A percentile compares a stretch with the other conserved stretches of the same genome.
These are phyloP conservation scores for Fusarium sp. DNA, from an alignment of 2,329 filamentous ascomycete genomes.

Conservation along the genomic window DNA sequence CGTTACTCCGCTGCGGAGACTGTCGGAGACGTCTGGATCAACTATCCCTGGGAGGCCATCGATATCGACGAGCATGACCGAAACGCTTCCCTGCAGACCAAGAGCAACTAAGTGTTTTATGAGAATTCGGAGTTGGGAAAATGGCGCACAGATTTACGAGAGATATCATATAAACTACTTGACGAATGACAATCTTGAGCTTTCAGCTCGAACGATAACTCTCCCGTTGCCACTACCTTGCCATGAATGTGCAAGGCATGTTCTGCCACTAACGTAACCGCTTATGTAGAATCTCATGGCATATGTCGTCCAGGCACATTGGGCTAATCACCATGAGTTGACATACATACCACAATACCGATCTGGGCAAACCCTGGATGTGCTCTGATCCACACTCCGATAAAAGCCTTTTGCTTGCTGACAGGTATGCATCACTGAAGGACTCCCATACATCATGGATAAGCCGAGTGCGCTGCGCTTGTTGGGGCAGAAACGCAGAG, in stretches of 20 bases:
- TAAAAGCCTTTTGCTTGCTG: not conserved
- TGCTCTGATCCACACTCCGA: not conserved
- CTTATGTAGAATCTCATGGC: too few species aligned
- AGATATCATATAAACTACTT: conserved; percentile 26
- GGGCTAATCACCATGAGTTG: not conserved
- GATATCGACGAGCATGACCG: conserved; percentile 94
- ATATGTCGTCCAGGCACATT: not conserved
- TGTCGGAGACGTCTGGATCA: conserved; percentile 96
- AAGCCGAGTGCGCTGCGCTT: not conserved
- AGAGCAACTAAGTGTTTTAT: conserved; percentile 38
- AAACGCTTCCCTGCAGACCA: conserved; percentile 65
- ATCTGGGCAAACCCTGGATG: not conserved
- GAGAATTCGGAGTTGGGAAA: conserved; percentile 40
- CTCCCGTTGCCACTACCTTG: not conserved
- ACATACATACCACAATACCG: not conserved
- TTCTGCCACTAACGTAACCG: not conserved
- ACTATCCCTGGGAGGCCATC: conserved; percentile 97
- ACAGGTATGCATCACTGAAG: not conserved
- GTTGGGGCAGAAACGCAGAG: not conserved
- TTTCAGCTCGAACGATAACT: conserved; percentile 14
- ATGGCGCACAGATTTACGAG: conserved; percentile 26
- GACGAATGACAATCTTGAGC: conserved; percentile 21
- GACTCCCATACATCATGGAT: not conserved
- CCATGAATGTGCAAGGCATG: not conserved
- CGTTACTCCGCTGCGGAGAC: conserved; percentile 89